Conservation (phyloP, 768 basidiomycete genomes). For the Antrodiella citrinella region DNA sequence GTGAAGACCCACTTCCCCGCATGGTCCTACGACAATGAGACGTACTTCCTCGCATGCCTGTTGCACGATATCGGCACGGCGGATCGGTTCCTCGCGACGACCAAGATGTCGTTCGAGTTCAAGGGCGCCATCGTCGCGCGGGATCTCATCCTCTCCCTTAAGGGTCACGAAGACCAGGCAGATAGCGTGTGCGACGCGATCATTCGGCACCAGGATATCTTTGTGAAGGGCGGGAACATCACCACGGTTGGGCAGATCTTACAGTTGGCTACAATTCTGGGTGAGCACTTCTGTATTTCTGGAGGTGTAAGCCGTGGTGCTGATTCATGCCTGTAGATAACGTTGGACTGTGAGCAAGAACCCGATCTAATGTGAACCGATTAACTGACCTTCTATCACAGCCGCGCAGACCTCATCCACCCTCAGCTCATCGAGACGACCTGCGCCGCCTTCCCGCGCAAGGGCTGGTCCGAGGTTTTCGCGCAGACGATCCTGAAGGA, state of each 20-base stretch:
- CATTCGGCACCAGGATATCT: slow-evolving; percentile 38
- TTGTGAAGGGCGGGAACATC: slow-evolving; percentile 42
- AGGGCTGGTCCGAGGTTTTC: slow-evolving; percentile 39
- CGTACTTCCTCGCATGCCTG: slow-evolving; percentile 43
- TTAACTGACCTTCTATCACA: slow-evolving; percentile 11
- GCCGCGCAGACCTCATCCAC: slow-evolving; percentile 36
- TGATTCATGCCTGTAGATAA: no score
- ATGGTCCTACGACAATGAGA: slow-evolving; percentile 41
- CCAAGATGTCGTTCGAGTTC: slow-evolving; percentile 51
- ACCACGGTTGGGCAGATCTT: slow-evolving; percentile 42
- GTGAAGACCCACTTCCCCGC: slow-evolving; percentile 37
- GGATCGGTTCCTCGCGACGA: slow-evolving; percentile 38
- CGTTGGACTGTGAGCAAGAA: slow-evolving; percentile 31
- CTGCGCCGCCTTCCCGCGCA: slow-evolving; percentile 33
- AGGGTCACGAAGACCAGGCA: slow-evolving; percentile 40
- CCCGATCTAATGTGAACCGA: neutral
- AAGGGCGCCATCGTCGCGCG: slow-evolving; percentile 46
- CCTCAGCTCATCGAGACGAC: slow-evolving; percentile 33
- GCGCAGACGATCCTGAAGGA: slow-evolving; percentile 36
- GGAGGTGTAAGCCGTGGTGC: no score
- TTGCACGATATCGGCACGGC: slow-evolving; percentile 48
- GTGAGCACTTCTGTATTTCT: no score
- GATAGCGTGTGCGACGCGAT: slow-evolving; percentile 46
- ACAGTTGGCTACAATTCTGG: slow-evolving; percentile 40
- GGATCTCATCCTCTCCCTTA: slow-evolving; percentile 34